Base-by-base conservation (phyloP, 805 yeast species). In the Hanseniaspora lindneri region DNA sequence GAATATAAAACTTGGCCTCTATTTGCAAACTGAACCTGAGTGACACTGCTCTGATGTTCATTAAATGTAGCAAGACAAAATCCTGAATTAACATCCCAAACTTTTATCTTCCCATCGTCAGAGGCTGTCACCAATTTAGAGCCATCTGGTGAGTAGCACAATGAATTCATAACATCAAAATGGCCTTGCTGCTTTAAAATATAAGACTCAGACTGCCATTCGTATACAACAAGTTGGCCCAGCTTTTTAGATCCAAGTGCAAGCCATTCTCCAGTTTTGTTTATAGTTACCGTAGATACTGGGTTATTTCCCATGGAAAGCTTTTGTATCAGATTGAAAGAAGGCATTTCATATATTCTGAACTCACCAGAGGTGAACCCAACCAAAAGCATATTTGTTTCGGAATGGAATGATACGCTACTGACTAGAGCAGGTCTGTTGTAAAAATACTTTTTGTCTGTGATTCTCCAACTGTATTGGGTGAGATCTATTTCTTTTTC, bases 191-290 rank as follows among this genome's bases (percentile, higher is more conserved):
- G 98, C 61, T 89, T 88, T 54, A 92, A 69, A 41, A 92, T 82
- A 60, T 89, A 92, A 0, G 96, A 84, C 63, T 92, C 98, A 4
- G 95, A 83, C 67, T 92, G 96, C 98, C 98, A 92, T 70, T 92
- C 98, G 70, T 94, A 92, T 0, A 92, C 98, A 50, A 92, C 67
- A 51, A 92, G 67, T 66, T 92, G 98, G n/a, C 98, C 98, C 25
- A 84, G 64, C 59, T 79, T 80, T 29, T 86, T 67, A 0, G 96
- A 87, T 4, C 98, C 98, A 63, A 92, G 84, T 0, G 96, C 95
- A 28, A 92, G 69, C 98, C 98, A 92, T 63, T 92, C 98, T 29
- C 98, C 98, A 6, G 88, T 70, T 2, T 71, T 65, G 62, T 89
- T 92, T 33, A 92, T 74, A 10, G 77, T 65, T 3, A 92, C 89